Conservation (phyloP, 257 asterid genomes). For the Sherardia arvensis region DNA sequence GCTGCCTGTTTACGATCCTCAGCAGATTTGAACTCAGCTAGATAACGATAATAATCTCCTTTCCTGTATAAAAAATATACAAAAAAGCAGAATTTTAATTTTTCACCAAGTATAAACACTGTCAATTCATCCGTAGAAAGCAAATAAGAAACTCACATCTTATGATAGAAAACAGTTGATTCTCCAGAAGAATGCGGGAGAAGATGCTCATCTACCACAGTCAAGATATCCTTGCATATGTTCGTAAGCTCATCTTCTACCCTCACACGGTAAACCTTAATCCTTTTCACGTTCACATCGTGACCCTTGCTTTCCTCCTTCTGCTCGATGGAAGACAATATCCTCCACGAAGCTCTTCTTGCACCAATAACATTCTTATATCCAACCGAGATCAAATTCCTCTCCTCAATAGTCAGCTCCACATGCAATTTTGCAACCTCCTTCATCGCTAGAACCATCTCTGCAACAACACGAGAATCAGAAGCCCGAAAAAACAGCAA, state of each 20-base stretch:
- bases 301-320: slow-evolving; percentile 73
- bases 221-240: slow-evolving; percentile 61
- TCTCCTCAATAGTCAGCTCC: slow-evolving; percentile 68
- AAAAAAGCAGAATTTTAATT: not conserved
- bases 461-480: slow-evolving; percentile 21
- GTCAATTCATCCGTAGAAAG: not conserved
- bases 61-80: slow-evolving; percentile 28
- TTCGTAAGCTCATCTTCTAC: slow-evolving; percentile 73
- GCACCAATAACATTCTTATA: slow-evolving; percentile 74
- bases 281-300: slow-evolving; percentile 60
- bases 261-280: slow-evolving; percentile 47
- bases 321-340: slow-evolving; percentile 62
- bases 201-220: slow-evolving; percentile 66
- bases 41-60: slow-evolving; percentile 55
- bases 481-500: not conserved
- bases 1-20: slow-evolving; percentile 49
- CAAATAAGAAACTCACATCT: slow-evolving; percentile 41
- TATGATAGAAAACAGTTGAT: slow-evolving; percentile 68
- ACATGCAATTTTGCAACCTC: slow-evolving; percentile 56
- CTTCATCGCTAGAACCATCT: slow-evolving; percentile 82
- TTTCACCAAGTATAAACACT: not conserved
- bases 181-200: slow-evolving; percentile 74
- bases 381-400: slow-evolving; percentile 71
- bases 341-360: slow-evolving; percentile 76
- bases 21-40: slow-evolving; percentile 49